These are phyloP conservation scores for Naegleria lovaniensis DNA, from an alignment of 208 protist species.

Conservation along the genomic window DNA sequence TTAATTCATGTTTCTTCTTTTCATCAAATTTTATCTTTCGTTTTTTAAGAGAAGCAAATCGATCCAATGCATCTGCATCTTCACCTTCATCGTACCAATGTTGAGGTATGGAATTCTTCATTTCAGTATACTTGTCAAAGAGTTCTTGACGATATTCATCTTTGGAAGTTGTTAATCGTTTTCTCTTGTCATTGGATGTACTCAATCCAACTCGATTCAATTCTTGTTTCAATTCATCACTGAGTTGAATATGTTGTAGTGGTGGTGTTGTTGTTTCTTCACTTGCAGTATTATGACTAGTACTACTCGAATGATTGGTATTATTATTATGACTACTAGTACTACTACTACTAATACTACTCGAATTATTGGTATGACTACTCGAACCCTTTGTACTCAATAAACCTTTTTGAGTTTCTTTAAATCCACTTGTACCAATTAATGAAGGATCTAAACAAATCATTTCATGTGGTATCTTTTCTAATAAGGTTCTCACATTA, in stretches of 20 bases:
- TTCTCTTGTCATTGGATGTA: background rate
- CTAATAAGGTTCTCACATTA: slow-evolving; percentile 29
- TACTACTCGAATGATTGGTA: background rate
- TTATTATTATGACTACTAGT: no score
- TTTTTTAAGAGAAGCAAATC: slow-evolving; percentile 4
- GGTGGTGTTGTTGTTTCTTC: no score
- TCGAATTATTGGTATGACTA: no score
- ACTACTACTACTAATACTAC: no score
- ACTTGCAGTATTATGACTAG: no score
- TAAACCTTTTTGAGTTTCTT: background rate
- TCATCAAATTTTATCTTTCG: background rate
- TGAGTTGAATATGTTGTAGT: background rate
- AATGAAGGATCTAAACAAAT: slow-evolving; percentile 16
- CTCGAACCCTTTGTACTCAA: no score
- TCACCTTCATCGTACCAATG: background rate
- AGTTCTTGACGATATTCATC: background rate
- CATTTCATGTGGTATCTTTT: slow-evolving; percentile 33
- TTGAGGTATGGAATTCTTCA: background rate
- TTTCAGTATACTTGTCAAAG: background rate
- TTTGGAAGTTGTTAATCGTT: background rate
- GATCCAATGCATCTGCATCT: background rate
- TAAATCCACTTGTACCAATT: slow-evolving; percentile 11
- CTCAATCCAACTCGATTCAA: background rate
- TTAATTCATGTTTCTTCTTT: background rate
- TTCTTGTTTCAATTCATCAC: slow-evolving; percentile 1